These are phyloP conservation scores for Antitrichia curtipendula DNA, from an alignment of 225 moss, liverwort and hornwort genomes.

Conservation along the genomic window DNA sequence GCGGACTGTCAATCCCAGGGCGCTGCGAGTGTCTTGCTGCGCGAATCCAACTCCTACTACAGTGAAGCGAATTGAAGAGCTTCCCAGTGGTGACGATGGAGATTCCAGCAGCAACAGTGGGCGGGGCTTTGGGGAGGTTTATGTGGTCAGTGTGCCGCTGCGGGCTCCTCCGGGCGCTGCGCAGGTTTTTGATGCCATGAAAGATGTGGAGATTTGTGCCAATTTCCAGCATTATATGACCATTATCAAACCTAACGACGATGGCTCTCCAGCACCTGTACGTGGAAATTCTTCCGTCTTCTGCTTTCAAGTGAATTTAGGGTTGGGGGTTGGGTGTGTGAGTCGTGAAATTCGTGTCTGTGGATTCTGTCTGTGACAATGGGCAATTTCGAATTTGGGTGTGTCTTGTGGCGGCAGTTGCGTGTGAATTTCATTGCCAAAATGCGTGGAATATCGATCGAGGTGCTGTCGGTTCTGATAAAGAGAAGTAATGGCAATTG, in stretches of 20 bases:
- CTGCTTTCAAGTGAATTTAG: background rate
- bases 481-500: background rate
- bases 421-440: background rate
- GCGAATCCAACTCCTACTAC: background rate
- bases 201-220: background rate
- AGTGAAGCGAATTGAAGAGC: background rate
- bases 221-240: constrained; percentile 49
- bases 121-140: constrained; percentile 18
- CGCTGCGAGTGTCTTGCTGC: constrained; percentile 6
- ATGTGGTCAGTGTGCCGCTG: constrained; percentile 36
- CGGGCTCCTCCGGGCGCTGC: constrained; percentile 15
- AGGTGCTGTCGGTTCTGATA: background rate
- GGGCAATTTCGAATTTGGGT: background rate
- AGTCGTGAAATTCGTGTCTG: background rate
- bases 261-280: constrained; percentile 10
- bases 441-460: background rate
- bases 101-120: background rate
- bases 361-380: background rate
- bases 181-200: background rate
- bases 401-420: background rate
- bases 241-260: constrained; percentile 15
- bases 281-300: background rate
- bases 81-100: background rate
- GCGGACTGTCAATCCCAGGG: background rate
- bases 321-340: background rate